These are phyloP conservation scores for Ogataea minuta DNA, from an alignment of 805 yeast species.

Conservation along the genomic window DNA sequence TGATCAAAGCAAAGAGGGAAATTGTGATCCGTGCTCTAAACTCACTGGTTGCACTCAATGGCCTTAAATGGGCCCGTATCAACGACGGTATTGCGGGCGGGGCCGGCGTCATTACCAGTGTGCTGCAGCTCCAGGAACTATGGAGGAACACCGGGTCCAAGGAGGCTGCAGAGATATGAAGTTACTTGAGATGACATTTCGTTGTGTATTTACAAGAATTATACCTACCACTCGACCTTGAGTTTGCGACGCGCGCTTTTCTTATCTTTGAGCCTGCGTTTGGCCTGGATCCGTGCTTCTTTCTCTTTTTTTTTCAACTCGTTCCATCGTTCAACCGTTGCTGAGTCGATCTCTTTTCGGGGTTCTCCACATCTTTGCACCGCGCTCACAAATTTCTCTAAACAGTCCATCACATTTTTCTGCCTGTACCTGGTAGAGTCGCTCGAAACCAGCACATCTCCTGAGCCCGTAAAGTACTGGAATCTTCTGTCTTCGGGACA, in stretches of 20 bases:
- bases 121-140: constrained; percentile 70
- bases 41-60: constrained; percentile 69
- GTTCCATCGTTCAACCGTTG: constrained; percentile 44
- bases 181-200: constrained; percentile 3
- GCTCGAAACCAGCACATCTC: constrained; percentile 27
- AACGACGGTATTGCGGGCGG: constrained; percentile 80
- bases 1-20: constrained; percentile 51
- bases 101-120: constrained; percentile 80
- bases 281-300: constrained; percentile 21
- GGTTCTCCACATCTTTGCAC: constrained; percentile 39
- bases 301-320: constrained; percentile 27
- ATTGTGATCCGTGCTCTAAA: constrained; percentile 77
- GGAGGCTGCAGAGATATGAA: constrained; percentile 6
- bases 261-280: constrained; percentile 25
- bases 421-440: constrained; percentile 41
- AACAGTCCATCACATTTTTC: constrained; percentile 45
- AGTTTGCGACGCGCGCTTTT: constrained; percentile 22
- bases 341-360: constrained; percentile 39
- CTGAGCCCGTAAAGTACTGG: constrained; percentile 28
- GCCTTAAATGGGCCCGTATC: constrained; percentile 55
- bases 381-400: constrained; percentile 42
- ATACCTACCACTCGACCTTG: constrained; percentile 12
- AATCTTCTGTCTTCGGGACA: constrained; percentile 21
- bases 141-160: constrained; percentile 51
- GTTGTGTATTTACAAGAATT: constrained; percentile 3